Base-by-base conservation (phyloP, 1,284 basidiomycete species). In the Phylloboletellus chloephorus region DNA sequence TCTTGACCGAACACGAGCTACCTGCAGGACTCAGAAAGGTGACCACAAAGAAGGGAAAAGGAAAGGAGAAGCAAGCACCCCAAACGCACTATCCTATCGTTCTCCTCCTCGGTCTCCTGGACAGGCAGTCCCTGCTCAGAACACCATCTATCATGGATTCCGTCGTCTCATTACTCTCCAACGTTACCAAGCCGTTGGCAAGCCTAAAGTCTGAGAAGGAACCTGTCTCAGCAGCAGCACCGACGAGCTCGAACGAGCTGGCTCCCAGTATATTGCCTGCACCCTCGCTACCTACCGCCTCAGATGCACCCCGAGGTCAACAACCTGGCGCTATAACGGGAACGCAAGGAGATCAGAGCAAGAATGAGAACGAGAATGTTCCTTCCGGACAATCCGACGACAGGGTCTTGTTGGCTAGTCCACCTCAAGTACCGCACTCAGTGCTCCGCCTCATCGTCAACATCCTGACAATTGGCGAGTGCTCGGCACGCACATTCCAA, bases 1-100 rank as follows among this genome's bases (percentile, higher is more conserved):
- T 98, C 79, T 71, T 98, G 43, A 89, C 84, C 0, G 94, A 97
- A 63, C 91, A 96, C 54, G 94, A 97, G 52, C 68, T 92, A 21
- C 81, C 87, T 4, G 73, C 74, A 12, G 83, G 85, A 23, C 71
- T 93, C 17, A 79, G 80, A 49, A 79, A 81, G 52, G 64, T 71
- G 6, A 65, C 72, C 0, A 74, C 76, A 9, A 89, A 84, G 65
- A 95, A 95, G 63, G 90, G 90, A 15, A 95, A 95, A 64, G 90
- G 89, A 15, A 96, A 96, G 65, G 90, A 93, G 60, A 89, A 88
- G 60, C 81, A 83, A 52, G 66, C 71, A 1, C 72, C 85, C 0
- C 87, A 89, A 57, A 82, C 82, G 0, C 88, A 92, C 56, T 95
- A 86, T 62, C 93, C 94, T 3, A 83, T 98, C 43, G 89, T 94